Percentiles rank a stretch among this genome's conserved stretches.
These are phyloP conservation scores for Cardiospermum halicacabum DNA, from an alignment of 345 rosid genomes.

Conservation along the genomic window DNA sequence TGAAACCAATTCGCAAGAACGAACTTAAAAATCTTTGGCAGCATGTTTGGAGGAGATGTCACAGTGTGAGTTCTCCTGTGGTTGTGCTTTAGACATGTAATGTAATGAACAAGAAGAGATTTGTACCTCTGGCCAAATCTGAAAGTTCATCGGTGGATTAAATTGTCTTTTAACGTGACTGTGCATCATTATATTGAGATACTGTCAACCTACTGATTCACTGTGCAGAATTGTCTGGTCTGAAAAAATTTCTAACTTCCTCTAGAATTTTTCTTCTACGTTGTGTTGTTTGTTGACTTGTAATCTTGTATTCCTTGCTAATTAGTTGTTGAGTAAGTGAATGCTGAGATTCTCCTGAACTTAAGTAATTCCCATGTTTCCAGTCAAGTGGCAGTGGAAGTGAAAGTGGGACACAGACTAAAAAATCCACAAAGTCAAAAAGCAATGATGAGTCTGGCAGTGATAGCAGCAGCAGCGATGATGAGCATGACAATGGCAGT, in stretches of 20 bases:
- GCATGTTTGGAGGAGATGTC: slow-evolving; percentile 84
- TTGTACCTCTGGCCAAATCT: neutral
- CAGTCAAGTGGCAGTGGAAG: slow-evolving; percentile 77
- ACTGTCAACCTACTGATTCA: neutral
- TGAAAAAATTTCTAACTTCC: neutral
- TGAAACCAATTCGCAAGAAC: slow-evolving; percentile 81
- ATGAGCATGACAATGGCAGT: slow-evolving; percentile 46
- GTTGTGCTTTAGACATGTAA: slow-evolving; percentile 15
- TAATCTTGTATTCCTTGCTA: neutral
- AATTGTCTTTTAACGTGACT: neutral
- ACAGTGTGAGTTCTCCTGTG: slow-evolving; percentile 49
- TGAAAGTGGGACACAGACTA: slow-evolving; percentile 61
- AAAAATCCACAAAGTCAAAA: slow-evolving; percentile 38
- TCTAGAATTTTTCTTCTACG: neutral
- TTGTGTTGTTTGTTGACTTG: neutral
- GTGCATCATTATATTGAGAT: neutral
- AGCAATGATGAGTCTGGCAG: slow-evolving; percentile 41
- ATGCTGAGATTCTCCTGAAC: slow-evolving; percentile 4
- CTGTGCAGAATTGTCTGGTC: neutral
- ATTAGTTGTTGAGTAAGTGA: slow-evolving; percentile 3
- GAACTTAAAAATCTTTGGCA: slow-evolving; percentile 84
- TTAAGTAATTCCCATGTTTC: slow-evolving; percentile 22
- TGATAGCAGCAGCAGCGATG: slow-evolving; percentile 36
- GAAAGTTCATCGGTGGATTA: neutral
- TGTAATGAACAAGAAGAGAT: neutral